Conservation (phyloP, 805 yeast genomes). For the Zygosaccharomyces rouxii region DNA sequence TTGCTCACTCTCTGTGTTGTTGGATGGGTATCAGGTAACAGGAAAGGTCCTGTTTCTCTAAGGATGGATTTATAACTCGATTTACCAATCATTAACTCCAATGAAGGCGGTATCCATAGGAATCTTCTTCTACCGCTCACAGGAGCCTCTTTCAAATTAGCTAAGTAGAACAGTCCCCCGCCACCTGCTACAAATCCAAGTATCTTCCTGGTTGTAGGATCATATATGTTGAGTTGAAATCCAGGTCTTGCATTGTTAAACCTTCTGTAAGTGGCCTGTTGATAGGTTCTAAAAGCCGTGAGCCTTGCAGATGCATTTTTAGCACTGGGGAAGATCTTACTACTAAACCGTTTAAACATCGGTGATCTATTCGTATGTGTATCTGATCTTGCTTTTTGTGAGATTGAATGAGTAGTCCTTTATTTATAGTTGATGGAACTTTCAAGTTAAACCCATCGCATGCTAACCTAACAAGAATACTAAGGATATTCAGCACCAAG, state of each 20-base stretch:
- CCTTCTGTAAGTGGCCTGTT: conserved; percentile 19
- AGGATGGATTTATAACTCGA: conserved; percentile 59
- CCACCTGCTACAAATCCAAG: conserved; percentile 36
- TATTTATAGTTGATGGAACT: not conserved
- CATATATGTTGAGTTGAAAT: conserved; percentile 18
- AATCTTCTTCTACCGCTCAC: conserved; percentile 68
- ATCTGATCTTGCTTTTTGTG: not conserved
- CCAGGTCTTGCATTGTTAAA: conserved; percentile 17
- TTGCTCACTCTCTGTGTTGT: conserved; percentile 48
- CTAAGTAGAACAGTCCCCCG: conserved; percentile 39
- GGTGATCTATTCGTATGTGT: not conserved
- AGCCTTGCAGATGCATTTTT: not conserved
- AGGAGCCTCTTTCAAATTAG: conserved; percentile 74
- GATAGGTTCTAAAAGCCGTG: not conserved
- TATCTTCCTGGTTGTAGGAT: conserved; percentile 32
- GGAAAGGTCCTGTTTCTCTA: conserved; percentile 44
- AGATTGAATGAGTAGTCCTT: not conserved
- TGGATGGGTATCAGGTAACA: conserved; percentile 66
- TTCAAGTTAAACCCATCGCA: not conserved
- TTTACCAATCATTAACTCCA: conserved; percentile 62
- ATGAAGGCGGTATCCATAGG: conserved; percentile 62
- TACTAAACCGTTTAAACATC: not conserved
- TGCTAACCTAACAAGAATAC: not conserved
- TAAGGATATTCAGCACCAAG: not conserved
- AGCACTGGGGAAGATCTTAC: not conserved